Base-by-base conservation (phyloP, 805 yeast species). In the Pichia scutulata region DNA sequence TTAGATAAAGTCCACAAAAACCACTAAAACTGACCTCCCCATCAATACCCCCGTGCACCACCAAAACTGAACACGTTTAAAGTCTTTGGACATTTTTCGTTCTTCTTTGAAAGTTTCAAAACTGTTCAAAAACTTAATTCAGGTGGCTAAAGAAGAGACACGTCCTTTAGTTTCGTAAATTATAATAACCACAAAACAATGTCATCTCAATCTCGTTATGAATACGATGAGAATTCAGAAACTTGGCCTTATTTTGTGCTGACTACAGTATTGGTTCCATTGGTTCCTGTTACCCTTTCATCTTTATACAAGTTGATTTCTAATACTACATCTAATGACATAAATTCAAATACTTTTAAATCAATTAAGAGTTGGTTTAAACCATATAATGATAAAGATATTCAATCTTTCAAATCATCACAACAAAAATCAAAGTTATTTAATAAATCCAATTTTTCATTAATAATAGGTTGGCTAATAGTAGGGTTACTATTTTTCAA, bases 211-310 rank as follows among this genome's bases (percentile, higher is more conserved):
- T 67, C 80, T 44, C 68, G 83, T 60, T 86, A 85, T 67, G 80
- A 82, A 41, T 89, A 89, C 66, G 97, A 89, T 70, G 97, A 89
- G 65, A 80, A 81, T 54, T 82, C 90, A 46, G 93, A 87, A 60
- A 88, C 93, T 2, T 89, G 97, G 96, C 97, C 97, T 40, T 89
- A 83, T 65, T 90, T 90, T 62, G 78, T 85, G 47, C 66, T 86
- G 61, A 89, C 97, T 3, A 69, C 87, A 46, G 68, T 85, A 47
- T 70, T 86, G 24, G 78, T 86, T 52, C 77, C 81, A 19, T 72
- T 87, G 52, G 64, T 88, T 39, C 97, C 97, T 7, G 49, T 59
- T 4, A 65, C 70, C 7, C 48, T 70, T 25, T 59, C 65, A 8
- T 53, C 62, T 19, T 48, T 63, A 39, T 44, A 22, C 42, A 41